Percentiles rank a stretch among this genome's conserved stretches.
phyloP scores from a whole-genome alignment of 106 monocot genomes.

The Acorus gramineus region DNA sequence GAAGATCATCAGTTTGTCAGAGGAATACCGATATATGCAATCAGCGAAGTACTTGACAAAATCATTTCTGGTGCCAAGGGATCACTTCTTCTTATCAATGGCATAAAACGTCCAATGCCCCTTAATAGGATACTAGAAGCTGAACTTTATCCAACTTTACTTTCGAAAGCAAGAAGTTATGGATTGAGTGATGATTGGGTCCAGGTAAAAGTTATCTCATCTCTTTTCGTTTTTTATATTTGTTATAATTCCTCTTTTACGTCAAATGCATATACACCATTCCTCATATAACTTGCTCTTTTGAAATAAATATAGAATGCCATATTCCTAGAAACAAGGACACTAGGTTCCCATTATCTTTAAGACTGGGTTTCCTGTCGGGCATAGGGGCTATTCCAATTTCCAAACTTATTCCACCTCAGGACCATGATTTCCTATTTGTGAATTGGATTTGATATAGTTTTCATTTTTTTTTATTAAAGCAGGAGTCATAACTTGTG shows the following conservation, averaged over 20 bases:
- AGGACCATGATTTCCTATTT: too few species aligned
- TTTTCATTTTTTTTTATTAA: too few species aligned
- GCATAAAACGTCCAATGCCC: constrained; percentile 84
- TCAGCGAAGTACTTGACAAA: constrained; percentile 74
- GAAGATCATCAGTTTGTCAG: constrained; percentile 93
- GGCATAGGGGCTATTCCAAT: too few species aligned
- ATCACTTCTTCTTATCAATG: constrained; percentile 67
- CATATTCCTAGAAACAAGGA: too few species aligned
- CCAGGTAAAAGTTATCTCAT: constrained; percentile 31
- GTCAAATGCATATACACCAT: background rate
- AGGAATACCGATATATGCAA: constrained; percentile 83
- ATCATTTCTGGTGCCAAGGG: constrained; percentile 45
- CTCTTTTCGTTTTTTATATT: background rate
- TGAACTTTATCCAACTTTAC: constrained; percentile 89
- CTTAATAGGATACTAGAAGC: constrained; percentile 73
- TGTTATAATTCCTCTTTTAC: background rate
- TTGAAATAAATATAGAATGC: too few species aligned
- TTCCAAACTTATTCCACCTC: too few species aligned
- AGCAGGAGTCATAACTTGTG: too few species aligned
- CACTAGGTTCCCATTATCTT: too few species aligned
- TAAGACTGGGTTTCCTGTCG: too few species aligned
- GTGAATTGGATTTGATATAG: too few species aligned
- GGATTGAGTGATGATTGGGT: constrained; percentile 82
- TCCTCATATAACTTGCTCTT: background rate
- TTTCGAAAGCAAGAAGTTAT: constrained; percentile 94